Evolutionary conservation across 2,329 filamentous ascomycete genomes (phyloP), one percentile per base, ranked within the genome.

Genomic region (Colletotrichum somersetense): DNA sequence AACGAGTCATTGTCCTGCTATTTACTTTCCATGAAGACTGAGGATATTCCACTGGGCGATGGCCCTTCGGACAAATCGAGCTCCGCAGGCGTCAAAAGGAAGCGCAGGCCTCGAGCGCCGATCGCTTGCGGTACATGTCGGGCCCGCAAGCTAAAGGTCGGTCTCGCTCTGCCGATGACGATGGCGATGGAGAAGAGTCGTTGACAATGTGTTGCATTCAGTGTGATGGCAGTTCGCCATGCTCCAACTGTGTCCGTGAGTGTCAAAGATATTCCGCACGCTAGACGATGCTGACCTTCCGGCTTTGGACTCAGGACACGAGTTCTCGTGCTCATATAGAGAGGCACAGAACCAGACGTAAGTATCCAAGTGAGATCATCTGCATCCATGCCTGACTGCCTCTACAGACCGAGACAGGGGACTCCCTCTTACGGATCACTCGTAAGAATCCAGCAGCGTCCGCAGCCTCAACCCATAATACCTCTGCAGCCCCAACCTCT

Each of bases 61-160:
- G 40, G 44, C 33, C 40, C 58, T 16, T 71, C 71, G 42, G 62
- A 62, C n/a, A 65, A 67, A 57, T 52, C 62, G 50, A 48, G 48
- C 23, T 42, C 71, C n/a, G 56, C 64, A 4, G 44, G 46, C 4
- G 55, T 67, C 40, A 74, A 72, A 66, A 73, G 69, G 5, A 74
- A 74, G 18, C 63, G 72, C 20, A 44, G 62, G 18, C 70, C 70
- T 46, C 70, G 72, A 16, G 70, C 69, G 26, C 62, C 72, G 7
- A 48, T 72, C 2, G 72, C 69, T 4, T 74, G 72, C 40, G 72
- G 70, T 14, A 72, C 72, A 30, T 74, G 72, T 33, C 64, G 72
- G 18, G 61, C 70, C 20, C 72, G 72, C 26, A 74, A 74, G 48
- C 62, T 74, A 26, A 74, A 74, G 72, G 72, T 72, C 42, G 55